Conservation (phyloP, 768 basidiomycete species). For the Roridomyces roridus region DNA sequence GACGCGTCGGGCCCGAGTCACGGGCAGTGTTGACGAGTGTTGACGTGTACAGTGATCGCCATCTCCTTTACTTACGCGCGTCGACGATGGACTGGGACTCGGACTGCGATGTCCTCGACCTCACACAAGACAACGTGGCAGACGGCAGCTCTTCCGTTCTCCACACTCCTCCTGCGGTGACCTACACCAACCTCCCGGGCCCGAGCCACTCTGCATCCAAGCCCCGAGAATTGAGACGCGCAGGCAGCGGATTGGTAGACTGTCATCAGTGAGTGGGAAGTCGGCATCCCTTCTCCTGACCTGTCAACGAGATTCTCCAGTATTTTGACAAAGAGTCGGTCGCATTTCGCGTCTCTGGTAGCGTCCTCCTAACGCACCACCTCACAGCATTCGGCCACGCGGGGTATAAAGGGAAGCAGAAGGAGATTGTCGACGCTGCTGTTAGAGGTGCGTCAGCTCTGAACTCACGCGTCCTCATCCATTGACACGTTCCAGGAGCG, state of each 20-base stretch:
- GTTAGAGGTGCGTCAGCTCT: conserved; percentile 64
- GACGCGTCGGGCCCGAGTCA: no score
- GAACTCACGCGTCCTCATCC: no score
- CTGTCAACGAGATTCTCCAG: neutral
- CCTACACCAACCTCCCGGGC: conserved; percentile 17
- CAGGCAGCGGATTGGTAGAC: no score
- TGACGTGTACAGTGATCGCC: neutral
- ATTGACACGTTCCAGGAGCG: conserved; percentile 60
- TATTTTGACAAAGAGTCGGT: conserved; percentile 15
- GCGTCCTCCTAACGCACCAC: neutral
- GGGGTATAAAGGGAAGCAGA: conserved; percentile 78
- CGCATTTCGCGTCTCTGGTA: no score
- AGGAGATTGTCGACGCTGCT: conserved; percentile 76
- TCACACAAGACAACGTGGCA: conserved; percentile 1
- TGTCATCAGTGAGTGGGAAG: no score
- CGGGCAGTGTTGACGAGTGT: no score
- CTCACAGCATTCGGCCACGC: conserved; percentile 69
- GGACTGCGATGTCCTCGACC: conserved; percentile 13
- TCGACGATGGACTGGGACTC: no score
- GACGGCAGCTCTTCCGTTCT: conserved; percentile 16
- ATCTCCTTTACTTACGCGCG: no score
- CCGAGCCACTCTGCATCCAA: conserved; percentile 23
- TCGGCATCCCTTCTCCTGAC: no score
- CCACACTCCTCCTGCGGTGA: conserved; percentile 22
- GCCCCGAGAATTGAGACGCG: conserved; percentile 13